Evolutionary conservation across 176 grass and related monocot species (phyloP).

Genomic region (Paspalum notatum): DNA sequence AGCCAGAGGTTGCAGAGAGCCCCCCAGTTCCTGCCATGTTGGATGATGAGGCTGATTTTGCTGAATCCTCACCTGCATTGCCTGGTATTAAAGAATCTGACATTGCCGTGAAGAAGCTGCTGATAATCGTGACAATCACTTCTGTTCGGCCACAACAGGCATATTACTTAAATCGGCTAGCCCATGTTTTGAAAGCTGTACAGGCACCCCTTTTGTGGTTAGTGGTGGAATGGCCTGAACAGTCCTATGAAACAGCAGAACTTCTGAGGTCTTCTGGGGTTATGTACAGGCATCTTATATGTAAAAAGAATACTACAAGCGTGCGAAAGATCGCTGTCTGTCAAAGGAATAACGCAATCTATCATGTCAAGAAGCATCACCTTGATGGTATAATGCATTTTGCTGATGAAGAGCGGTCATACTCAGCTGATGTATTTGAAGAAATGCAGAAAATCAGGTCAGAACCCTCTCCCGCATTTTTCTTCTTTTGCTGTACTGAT

Average conservation of each 20-base stretch:
- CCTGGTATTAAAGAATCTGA: constrained; percentile 37
- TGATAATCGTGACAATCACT: constrained; percentile 89
- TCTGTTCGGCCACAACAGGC: constrained; percentile 79
- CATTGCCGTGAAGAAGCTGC: constrained; percentile 60
- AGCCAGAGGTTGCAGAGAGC: constrained; percentile 37
- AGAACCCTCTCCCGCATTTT: constrained; percentile 8
- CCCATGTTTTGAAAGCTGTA: constrained; percentile 77
- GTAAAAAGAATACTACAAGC: constrained; percentile 72
- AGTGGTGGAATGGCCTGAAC: constrained; percentile 79
- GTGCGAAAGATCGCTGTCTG: constrained; percentile 67
- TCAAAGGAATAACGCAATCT: constrained; percentile 85
- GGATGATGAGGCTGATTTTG: constrained; percentile 61
- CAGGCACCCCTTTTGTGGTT: constrained; percentile 83
- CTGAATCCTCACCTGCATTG: constrained; percentile 11
- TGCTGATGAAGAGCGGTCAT: constrained; percentile 81
- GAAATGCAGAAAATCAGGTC: constrained; percentile 93
- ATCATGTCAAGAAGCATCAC: constrained; percentile 89
- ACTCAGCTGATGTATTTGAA: constrained; percentile 79
- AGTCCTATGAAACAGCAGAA: constrained; percentile 67
- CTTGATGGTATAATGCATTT: constrained; percentile 97
- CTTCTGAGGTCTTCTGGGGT: constrained; percentile 87
- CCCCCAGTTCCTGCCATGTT: constrained; percentile 57
- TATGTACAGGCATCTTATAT: constrained; percentile 94
- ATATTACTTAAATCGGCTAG: constrained; percentile 85
- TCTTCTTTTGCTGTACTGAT: neutral